Conservation (phyloP, 208 protist species). For the Balamuthia mandrillaris region DNA sequence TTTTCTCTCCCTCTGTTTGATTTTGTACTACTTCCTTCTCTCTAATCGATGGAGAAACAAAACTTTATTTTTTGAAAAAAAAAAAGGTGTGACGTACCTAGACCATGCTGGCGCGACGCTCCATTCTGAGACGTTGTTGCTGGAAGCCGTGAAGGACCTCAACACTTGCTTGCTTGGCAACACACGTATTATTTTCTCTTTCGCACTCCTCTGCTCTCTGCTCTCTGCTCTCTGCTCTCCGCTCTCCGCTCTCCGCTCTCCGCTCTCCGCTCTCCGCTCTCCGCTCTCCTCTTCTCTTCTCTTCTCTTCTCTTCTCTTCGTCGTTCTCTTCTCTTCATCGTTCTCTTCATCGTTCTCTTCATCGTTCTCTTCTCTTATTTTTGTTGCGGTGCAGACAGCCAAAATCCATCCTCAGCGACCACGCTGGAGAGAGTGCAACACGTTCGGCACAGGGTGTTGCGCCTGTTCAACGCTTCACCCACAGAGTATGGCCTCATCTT, state of each 20-base stretch:
- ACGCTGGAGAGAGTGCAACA: conserved; percentile 32
- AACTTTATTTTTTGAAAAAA: conserved; percentile 7
- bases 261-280: not conserved
- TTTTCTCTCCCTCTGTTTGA: not conserved
- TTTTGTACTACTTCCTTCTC: not conserved
- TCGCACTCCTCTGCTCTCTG: not conserved
- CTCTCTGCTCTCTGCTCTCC: not conserved
- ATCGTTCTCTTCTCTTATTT: not conserved
- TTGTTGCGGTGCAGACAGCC: not conserved
- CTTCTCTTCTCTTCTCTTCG: too few species aligned
- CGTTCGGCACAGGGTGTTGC: conserved; percentile 55
- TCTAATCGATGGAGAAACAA: not conserved
- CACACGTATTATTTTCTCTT: conserved; percentile 32
- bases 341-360: too few species aligned
- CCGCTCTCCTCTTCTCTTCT: not conserved
- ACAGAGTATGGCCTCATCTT: conserved; percentile 78
- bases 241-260: not conserved
- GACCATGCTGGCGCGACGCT: conserved; percentile 69
- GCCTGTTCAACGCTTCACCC: conserved; percentile 66
- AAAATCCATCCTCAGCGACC: conserved; percentile 42
- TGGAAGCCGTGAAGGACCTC: conserved; percentile 30
- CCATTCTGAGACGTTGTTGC: conserved; percentile 49
- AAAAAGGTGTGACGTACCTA: conserved; percentile 57
- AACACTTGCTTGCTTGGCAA: conserved; percentile 56
- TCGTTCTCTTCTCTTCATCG: too few species aligned